Evolutionary conservation across 495 filamentous ascomycete genomes (phyloP).

Genomic region (Talaromyces nanjingensis): DNA sequence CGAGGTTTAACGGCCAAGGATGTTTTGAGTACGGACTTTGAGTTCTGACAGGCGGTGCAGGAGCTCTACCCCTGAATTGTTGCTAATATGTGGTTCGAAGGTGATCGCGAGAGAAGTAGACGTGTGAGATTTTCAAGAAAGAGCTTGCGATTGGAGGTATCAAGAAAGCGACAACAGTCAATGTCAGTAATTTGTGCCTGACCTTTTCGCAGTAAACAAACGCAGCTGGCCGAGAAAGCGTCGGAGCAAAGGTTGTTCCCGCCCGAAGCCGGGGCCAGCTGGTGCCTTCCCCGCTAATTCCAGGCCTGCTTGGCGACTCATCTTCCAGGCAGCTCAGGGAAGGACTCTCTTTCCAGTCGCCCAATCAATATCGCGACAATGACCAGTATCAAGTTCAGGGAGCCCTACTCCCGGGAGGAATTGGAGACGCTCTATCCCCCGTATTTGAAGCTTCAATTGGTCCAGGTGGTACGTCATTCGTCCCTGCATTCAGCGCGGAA

Average conservation of each 20-base stretch:
- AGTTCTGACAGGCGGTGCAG: neutral
- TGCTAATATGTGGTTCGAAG: neutral
- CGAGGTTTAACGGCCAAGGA: neutral
- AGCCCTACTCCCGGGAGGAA: slow-evolving; percentile 75
- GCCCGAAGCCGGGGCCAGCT: neutral
- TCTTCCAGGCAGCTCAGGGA: neutral
- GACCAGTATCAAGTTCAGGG: slow-evolving; percentile 68
- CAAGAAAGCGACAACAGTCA: neutral
- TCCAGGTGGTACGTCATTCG: slow-evolving; percentile 63
- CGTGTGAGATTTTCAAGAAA: neutral
- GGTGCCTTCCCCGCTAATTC: neutral
- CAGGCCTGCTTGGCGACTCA: neutral
- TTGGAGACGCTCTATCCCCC: slow-evolving; percentile 74
- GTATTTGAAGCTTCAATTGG: slow-evolving; percentile 71
- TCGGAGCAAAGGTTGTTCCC: neutral
- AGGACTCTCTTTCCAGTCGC: neutral
- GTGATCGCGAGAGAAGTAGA: neutral
- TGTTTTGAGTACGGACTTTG: neutral
- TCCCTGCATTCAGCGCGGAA: neutral
- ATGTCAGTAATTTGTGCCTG: neutral
- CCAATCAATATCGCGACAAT: slow-evolving; percentile 35
- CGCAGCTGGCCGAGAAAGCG: neutral
- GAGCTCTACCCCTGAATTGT: neutral
- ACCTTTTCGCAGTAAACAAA: slow-evolving; percentile 3
- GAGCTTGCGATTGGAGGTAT: neutral